phyloP scores from a whole-genome alignment of 177 flowering plant genomes.

The Vitis hybrid region DNA sequence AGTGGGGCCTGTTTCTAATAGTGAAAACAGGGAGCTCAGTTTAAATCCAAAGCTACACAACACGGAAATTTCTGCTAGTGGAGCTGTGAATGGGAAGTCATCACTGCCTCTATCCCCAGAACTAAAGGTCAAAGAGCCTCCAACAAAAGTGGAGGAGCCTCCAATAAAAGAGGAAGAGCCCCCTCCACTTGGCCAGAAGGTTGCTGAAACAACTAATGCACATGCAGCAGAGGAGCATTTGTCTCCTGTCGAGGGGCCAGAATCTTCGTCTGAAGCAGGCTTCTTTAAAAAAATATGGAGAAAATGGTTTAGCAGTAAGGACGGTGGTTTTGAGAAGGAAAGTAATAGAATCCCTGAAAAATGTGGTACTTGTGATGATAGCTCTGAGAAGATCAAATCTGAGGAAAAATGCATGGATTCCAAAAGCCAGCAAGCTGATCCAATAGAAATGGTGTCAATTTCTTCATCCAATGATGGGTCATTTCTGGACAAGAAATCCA shows the following conservation, averaged over 20 bases:
- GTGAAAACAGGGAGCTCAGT: conserved; percentile 3
- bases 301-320: conserved; percentile 36
- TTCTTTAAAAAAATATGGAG: conserved; percentile 39
- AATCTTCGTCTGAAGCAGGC: conserved; percentile 32
- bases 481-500: conserved; percentile 13
- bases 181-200: conserved; percentile 10
- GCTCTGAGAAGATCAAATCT: conserved; percentile 11
- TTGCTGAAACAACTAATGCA: conserved; percentile 11
- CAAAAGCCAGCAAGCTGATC: conserved; percentile 5
- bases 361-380: conserved; percentile 5
- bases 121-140: neutral
- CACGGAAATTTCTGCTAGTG: conserved; percentile 5
- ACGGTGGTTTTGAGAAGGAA: conserved; percentile 15
- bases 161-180: conserved; percentile 14
- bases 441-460: conserved; percentile 7
- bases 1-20: conserved; percentile 9
- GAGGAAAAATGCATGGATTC: conserved; percentile 17
- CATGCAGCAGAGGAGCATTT: neutral
- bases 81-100: conserved; percentile 18
- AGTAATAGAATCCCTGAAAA: neutral
- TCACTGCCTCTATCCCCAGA: neutral
- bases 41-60: conserved; percentile 11
- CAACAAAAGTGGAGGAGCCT: neutral
- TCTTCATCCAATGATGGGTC: conserved; percentile 23
- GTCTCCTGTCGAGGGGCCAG: conserved; percentile 17